These are phyloP conservation scores for Aspergillus conjunctus DNA, from an alignment of 495 filamentous ascomycete genomes.

Conservation along the genomic window DNA sequence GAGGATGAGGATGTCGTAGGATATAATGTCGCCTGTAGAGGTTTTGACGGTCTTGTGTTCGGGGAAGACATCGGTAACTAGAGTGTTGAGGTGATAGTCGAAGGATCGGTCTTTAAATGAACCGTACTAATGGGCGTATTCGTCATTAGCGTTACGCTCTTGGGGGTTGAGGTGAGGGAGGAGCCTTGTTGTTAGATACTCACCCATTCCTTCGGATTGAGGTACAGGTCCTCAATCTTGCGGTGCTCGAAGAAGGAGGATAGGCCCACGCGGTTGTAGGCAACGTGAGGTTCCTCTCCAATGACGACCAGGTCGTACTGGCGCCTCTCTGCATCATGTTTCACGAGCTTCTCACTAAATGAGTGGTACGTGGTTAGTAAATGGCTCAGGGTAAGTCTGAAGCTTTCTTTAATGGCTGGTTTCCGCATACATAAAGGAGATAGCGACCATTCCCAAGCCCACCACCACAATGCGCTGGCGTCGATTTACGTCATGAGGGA, in stretches of 20 bases:
- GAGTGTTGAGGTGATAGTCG: conserved; percentile 82
- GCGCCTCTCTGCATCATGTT: conserved; percentile 72
- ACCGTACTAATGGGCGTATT: conserved; percentile 45
- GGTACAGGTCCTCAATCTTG: conserved; percentile 84
- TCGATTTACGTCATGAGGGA: conserved; percentile 14
- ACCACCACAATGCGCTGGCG: conserved; percentile 81
- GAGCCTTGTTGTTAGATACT: conserved; percentile 23
- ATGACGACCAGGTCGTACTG: conserved; percentile 89
- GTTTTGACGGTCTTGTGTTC: conserved; percentile 67
- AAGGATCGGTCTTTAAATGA: conserved; percentile 65
- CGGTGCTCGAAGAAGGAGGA: conserved; percentile 92
- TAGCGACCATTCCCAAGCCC: conserved; percentile 93
- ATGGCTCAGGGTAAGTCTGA: neutral
- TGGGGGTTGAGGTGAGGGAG: no score
- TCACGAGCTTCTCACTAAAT: conserved; percentile 85
- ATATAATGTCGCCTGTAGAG: conserved; percentile 67
- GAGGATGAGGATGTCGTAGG: conserved; percentile 86
- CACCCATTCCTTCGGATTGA: conserved; percentile 91
- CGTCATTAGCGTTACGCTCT: neutral
- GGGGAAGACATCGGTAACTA: conserved; percentile 71
- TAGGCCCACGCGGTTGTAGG: conserved; percentile 95
- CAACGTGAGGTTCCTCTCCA: conserved; percentile 88
- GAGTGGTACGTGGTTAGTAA: conserved; percentile 2
- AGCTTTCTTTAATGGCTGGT: neutral
- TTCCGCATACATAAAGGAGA: conserved; percentile 79